A percentile compares a stretch with the other conserved stretches of the same genome.
Conservation (phyloP, 805 yeast species). For the Kazachstania viticola region DNA sequence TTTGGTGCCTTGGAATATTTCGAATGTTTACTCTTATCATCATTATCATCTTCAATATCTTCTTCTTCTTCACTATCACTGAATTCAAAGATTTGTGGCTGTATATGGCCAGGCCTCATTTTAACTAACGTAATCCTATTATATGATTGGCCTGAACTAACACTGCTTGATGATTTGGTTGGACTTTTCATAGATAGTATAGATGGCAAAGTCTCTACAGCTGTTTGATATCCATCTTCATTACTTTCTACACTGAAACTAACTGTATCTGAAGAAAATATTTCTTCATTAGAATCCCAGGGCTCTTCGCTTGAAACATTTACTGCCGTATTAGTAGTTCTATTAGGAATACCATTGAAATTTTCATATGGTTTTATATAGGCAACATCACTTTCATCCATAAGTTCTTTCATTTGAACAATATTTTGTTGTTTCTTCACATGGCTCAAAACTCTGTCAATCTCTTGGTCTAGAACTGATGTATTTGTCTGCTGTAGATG, state of each 20-base stretch:
- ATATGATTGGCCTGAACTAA: no score
- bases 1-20: no score
- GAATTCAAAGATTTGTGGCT: neutral
- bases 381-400: neutral
- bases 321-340: neutral
- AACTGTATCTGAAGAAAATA: no score
- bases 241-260: no score
- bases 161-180: no score
- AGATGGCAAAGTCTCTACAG: no score
- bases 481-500: constrained; percentile 1
- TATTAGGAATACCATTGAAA: constrained; percentile 1
- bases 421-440: constrained; percentile 5
- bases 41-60: neutral
- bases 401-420: constrained; percentile 2
- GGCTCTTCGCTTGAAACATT: neutral
- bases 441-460: constrained; percentile 13
- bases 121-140: neutral
- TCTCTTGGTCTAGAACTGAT: constrained; percentile 7
- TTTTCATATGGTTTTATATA: no score
- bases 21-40: no score
- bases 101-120: neutral
- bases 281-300: no score
- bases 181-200: no score
- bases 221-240: no score
- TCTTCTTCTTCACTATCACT: no score